Evolutionary conservation across 1,139 yeast genomes (phyloP), one percentile per base, ranked within the genome.

Genomic region (Starmera stellimalicola): DNA sequence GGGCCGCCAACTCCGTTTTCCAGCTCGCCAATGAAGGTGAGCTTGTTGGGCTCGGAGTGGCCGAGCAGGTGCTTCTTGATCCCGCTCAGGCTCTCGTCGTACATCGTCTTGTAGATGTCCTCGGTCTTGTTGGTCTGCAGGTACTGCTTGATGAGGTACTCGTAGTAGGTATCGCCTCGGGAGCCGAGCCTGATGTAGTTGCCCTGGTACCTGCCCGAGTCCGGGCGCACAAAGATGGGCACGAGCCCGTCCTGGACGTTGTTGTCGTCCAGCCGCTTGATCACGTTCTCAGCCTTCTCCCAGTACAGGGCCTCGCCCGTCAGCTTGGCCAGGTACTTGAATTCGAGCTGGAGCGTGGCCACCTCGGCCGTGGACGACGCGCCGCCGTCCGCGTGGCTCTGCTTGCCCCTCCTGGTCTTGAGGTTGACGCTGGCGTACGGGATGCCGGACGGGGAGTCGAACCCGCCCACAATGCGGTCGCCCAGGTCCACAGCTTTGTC

Each of bases 111-210:
- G 63, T 75, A 85, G n/a, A 78, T 57, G 1, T 59, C 58, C 44
- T 77, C 84, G 37, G 64, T 56, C 48, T 71, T 70, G 37, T 69
- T 69, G 2, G 96, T 84, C 54, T 83, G 91, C 43, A 88, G 60
- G 52, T 78, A 84, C 57, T 87, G 95, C 56, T 88, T 88, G 45
- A 87, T 65, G 34, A 88, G 64, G 54, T 85, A 87, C 57, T 88
- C 96, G 51, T 88, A 88, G 54, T 87, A 88, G 1, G 95, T 84
- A 55, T 87, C 97, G 32, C 95, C 96, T 47, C 95, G 68, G 1
- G 94, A 82, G 0, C 96, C 96, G 38, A 88, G 61, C 42, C 95
- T 69, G 40, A 88, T 83, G 38, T 71, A 57, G 1, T 54, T 50
- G 1, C 85, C 87, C 41, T 66, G 73, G 54, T 72, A 85, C 43